phyloP scores from a whole-genome alignment of 1,139 yeast species.

The Sugiyamaella xylanicola region DNA sequence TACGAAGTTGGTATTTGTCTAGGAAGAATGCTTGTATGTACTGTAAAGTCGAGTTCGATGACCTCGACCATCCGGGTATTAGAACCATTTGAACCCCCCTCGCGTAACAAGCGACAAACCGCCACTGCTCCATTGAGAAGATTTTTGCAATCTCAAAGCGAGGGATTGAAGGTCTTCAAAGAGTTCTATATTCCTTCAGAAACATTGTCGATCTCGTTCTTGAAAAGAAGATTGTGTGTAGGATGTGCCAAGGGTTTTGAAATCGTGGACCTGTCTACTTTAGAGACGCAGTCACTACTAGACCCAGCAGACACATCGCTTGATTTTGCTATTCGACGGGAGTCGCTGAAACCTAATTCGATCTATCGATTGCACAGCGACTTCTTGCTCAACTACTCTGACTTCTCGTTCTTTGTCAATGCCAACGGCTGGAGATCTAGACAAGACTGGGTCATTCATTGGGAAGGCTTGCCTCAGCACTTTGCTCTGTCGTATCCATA shows the following conservation, averaged over 20 bases:
- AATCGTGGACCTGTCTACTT: conserved; percentile 77
- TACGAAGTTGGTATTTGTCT: conserved; percentile 93
- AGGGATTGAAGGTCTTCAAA: conserved; percentile 66
- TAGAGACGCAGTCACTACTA: conserved; percentile 71
- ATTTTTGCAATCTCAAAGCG: conserved; percentile 47
- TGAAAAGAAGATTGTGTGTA: conserved; percentile 85
- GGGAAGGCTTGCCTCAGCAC: conserved; percentile 96
- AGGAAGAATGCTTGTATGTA: conserved; percentile 85
- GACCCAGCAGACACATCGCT: conserved; percentile 97
- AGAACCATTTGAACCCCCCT: conserved; percentile 71
- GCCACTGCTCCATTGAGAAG: conserved; percentile 50
- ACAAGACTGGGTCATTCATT: conserved; percentile 89
- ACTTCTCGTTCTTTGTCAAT: conserved; percentile 91
- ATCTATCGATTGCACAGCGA: conserved; percentile 88
- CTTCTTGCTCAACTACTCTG: conserved; percentile 83
- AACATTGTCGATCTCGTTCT: conserved; percentile 86
- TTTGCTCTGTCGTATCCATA: conserved; percentile 95
- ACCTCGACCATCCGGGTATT: conserved; percentile 80
- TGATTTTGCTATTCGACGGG: conserved; percentile 90
- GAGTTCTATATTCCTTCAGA: conserved; percentile 85
- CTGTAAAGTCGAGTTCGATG: conserved; percentile 74
- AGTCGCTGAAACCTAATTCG: conserved; percentile 83
- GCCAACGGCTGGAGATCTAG: conserved; percentile 96
- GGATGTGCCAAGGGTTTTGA: conserved; percentile 98
- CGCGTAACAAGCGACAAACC: conserved; percentile 45